phyloP scores from a whole-genome alignment of 2,329 filamentous ascomycete species.

The Sclerotinia spermophila region DNA sequence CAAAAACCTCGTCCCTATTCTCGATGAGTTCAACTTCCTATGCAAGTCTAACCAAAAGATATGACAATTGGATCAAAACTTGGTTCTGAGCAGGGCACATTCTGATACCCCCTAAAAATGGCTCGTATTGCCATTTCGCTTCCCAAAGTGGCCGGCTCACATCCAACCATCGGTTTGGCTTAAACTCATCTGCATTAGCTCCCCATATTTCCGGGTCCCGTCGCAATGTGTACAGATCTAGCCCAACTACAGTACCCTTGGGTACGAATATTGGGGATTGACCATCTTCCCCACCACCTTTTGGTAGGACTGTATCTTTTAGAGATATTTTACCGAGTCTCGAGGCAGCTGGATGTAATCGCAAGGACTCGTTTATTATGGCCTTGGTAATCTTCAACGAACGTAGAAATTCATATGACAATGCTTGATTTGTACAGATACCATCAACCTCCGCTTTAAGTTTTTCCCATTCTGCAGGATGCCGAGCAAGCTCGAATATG shows the following conservation, averaged over 20 bases:
- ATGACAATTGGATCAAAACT: slow-evolving; percentile 36
- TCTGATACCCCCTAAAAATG: slow-evolving; percentile 37
- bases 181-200: slow-evolving; percentile 38
- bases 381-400: background rate
- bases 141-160: background rate
- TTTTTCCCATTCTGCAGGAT: background rate
- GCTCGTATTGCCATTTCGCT: slow-evolving; percentile 35
- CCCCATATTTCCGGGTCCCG: slow-evolving; percentile 40
- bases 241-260: slow-evolving; percentile 23
- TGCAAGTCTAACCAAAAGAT: slow-evolving; percentile 29
- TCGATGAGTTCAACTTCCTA: slow-evolving; percentile 33
- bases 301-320: slow-evolving; percentile 24
- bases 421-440: background rate
- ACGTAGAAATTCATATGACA: background rate
- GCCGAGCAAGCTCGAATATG: slow-evolving; percentile 6
- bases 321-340: background rate
- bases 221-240: slow-evolving; percentile 37
- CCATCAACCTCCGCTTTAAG: background rate
- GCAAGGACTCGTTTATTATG: slow-evolving; percentile 1
- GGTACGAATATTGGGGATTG: slow-evolving; percentile 30
- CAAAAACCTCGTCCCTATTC: slow-evolving; percentile 25
- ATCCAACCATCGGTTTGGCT: slow-evolving; percentile 35
- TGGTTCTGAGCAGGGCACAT: slow-evolving; percentile 38
- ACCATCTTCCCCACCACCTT: slow-evolving; percentile 33
- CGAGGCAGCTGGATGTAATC: slow-evolving; percentile 5